Percentiles rank a stretch among this genome's conserved stretches.
phyloP scores from a whole-genome alignment of 495 filamentous ascomycete genomes.

The Venustampulla echinocandica region DNA sequence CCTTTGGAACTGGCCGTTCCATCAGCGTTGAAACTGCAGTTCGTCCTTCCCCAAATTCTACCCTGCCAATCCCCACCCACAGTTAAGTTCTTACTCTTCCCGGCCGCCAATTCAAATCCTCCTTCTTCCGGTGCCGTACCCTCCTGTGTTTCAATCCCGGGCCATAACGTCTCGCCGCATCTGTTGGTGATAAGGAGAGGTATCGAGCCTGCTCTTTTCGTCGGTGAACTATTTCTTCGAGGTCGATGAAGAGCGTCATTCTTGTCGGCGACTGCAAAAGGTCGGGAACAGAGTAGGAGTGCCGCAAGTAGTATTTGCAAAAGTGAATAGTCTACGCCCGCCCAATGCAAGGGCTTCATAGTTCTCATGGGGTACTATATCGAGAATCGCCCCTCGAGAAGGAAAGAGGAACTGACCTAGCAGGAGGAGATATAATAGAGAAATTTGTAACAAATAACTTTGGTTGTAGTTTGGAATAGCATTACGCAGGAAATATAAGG shows the following conservation, averaged over 20 bases:
- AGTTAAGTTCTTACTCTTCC: slow-evolving; percentile 39
- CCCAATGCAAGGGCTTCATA: not conserved
- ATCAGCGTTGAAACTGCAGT: slow-evolving; percentile 60
- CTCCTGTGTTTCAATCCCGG: slow-evolving; percentile 58
- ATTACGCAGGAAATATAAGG: too few relatives aligned
- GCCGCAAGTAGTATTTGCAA: not conserved
- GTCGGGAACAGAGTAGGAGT: not conserved
- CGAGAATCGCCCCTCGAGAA: not conserved
- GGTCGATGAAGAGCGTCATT: slow-evolving; percentile 4
- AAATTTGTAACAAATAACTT: too few relatives aligned
- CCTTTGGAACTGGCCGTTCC: slow-evolving; percentile 33
- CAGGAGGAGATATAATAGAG: not conserved
- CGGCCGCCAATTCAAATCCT: slow-evolving; percentile 54
- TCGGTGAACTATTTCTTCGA: slow-evolving; percentile 12
- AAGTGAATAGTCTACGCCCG: not conserved
- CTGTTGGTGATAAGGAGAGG: slow-evolving; percentile 47
- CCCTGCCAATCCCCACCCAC: slow-evolving; percentile 68
- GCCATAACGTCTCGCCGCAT: slow-evolving; percentile 60
- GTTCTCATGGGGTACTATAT: not conserved
- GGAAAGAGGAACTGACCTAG: not conserved
- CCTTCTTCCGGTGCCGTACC: slow-evolving; percentile 51
- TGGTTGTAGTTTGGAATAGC: too few relatives aligned
- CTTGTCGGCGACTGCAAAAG: not conserved
- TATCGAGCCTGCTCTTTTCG: slow-evolving; percentile 12
- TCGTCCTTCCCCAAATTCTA: slow-evolving; percentile 72